Evolutionary conservation across 2,329 filamentous ascomycete species (phyloP), one percentile per base, ranked within the genome.

Genomic region (Didymella segeticola): DNA sequence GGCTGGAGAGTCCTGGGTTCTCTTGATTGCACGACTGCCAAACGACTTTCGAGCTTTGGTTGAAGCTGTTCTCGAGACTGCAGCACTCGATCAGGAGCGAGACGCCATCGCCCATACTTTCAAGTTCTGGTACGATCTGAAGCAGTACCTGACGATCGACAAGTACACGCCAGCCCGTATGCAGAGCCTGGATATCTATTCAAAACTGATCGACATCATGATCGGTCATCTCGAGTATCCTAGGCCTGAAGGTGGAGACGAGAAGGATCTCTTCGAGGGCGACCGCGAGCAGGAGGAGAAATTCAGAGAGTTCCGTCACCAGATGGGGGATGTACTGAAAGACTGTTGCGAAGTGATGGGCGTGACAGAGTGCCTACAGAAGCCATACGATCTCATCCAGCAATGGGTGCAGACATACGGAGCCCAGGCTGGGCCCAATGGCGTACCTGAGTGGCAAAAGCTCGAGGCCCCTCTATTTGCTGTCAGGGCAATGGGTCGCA

Each of bases 251-350:
- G 82, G 82, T 48, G 84, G 86, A 12, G 86, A 89, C 62, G 88
- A 93, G 63, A 81, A 82, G 11, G 95, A 99, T 73, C 80, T 98
- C 0, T 99, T 99, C 69, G 93, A 96, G 57, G 95, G 95, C 47
- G 95, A 99, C 72, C 87, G 93, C 33, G 95, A 98, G 72, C 88
- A 91, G 56, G 95, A 99, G 74, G 95, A 99, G 67, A 96, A 95
- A 73, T 99, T 99, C 78, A 87, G 95, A 41, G 91, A 96, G 68
- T 99, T 98, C 80, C 85, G 95, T 62, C 95, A 99, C 72, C 87
- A 91, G 47, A 98, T 99, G 91, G 95, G 95, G 29, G 96, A 99
- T 71, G 96, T 96, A 0, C 83, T 99, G 43, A 99, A 99, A 77
- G 95, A 99, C 69, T 91, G 91, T 48, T 99, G 95, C 75, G 90